Evolutionary conservation across 2,329 filamentous ascomycete genomes (phyloP).

Genomic region (Fusarium musae): DNA sequence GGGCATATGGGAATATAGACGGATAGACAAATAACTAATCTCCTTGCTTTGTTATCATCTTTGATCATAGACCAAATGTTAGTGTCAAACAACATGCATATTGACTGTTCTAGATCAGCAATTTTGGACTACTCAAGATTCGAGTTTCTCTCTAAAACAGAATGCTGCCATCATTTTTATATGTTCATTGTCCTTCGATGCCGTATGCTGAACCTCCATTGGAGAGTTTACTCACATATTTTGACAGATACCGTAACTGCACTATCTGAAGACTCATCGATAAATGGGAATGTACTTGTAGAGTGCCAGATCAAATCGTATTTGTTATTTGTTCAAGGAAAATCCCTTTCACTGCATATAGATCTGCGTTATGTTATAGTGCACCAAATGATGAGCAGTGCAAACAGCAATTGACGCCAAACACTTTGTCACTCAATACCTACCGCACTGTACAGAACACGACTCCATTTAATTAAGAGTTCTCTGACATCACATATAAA

Average conservation of each 20-base stretch:
- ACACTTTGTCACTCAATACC: too few relatives aligned
- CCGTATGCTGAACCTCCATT: too few relatives aligned
- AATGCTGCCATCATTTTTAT: background rate
- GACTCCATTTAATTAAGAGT: background rate
- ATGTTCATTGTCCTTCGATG: background rate
- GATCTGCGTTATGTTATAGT: too few relatives aligned
- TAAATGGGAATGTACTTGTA: too few relatives aligned
- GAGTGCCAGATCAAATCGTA: too few relatives aligned
- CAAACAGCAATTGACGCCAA: background rate
- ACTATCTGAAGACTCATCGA: too few relatives aligned
- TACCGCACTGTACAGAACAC: too few relatives aligned
- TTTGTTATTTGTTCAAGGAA: too few relatives aligned
- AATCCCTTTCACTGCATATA: too few relatives aligned
- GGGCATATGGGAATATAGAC: background rate
- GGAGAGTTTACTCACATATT: background rate
- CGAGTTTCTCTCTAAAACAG: background rate
- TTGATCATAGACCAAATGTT: too few relatives aligned
- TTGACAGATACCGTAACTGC: background rate
- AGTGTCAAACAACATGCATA: background rate
- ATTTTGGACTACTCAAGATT: background rate
- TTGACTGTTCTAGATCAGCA: fast-evolving
- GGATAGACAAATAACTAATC: background rate
- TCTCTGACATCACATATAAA: background rate
- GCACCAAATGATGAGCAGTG: background rate
- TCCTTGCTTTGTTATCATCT: too few relatives aligned